Conservation (phyloP, 1,284 basidiomycete genomes). For the Moesziomyces sp. region DNA sequence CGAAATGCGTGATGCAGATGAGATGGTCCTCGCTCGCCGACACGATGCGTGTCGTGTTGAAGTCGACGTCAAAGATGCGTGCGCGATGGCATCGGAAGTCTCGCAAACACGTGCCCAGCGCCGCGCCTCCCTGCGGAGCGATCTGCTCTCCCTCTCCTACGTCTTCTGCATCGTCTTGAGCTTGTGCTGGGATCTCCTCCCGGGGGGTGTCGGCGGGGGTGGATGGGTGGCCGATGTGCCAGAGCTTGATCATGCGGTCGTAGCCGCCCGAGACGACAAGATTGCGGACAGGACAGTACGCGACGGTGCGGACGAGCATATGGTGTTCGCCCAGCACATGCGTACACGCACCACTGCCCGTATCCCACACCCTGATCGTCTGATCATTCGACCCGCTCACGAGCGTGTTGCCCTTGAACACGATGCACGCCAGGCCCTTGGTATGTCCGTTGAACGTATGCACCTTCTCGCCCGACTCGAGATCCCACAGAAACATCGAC, state of each 20-base stretch:
- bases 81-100: constrained; percentile 31
- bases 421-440: constrained; percentile 55
- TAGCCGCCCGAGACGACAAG: constrained; percentile 54
- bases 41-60: constrained; percentile 51
- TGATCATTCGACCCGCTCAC: constrained; percentile 55
- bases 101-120: constrained; percentile 16
- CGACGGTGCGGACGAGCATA: constrained; percentile 49
- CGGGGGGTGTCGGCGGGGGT: no score
- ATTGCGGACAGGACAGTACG: constrained; percentile 24
- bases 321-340: constrained; percentile 40
- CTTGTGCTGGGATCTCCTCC: not conserved
- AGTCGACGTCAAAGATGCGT: constrained; percentile 51
- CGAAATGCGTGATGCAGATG: constrained; percentile 52
- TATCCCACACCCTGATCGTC: constrained; percentile 59
- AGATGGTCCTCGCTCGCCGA: constrained; percentile 51
- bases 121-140: not conserved
- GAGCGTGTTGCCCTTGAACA: constrained; percentile 35
- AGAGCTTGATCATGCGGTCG: constrained; percentile 51
- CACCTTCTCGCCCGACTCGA: constrained; percentile 32
- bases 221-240: constrained; percentile 5
- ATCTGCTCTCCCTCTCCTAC: not conserved
- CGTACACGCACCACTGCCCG: constrained; percentile 34
- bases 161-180: not conserved
- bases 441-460: constrained; percentile 47
- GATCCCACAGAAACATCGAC: constrained; percentile 50